Conservation (phyloP, 2,329 filamentous ascomycete species). For the Aureobasidium namibiae region DNA sequence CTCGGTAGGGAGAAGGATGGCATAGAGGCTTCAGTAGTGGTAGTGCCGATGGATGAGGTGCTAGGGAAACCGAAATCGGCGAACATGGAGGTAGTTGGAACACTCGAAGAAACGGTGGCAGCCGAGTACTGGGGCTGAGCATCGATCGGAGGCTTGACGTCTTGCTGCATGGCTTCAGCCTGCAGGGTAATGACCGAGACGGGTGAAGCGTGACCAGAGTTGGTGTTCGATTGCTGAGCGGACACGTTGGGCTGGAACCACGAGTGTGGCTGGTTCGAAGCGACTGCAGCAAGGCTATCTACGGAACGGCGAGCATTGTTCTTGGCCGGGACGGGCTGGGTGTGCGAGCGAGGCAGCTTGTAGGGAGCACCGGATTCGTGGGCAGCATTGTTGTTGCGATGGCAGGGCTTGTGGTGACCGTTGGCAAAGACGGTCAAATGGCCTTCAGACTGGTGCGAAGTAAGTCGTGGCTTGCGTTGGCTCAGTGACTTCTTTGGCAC, state of each 20-base stretch:
- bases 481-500: conserved; percentile 12
- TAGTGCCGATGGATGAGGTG: conserved; percentile 6
- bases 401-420: conserved; percentile 56
- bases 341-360: conserved; percentile 49
- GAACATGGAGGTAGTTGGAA: background rate
- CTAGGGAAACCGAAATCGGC: conserved; percentile 11
- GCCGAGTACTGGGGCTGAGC: background rate
- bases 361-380: conserved; percentile 57
- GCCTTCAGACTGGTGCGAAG: conserved; percentile 50
- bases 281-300: conserved; percentile 39
- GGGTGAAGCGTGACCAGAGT: conserved; percentile 12
- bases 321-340: conserved; percentile 36
- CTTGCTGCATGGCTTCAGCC: background rate
- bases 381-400: conserved; percentile 56
- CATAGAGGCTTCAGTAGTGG: conserved; percentile 3
- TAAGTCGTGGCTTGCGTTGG: conserved; percentile 46
- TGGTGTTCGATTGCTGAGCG: background rate
- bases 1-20: conserved; percentile 8
- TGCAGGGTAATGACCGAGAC: background rate
- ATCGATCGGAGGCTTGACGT: background rate
- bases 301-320: conserved; percentile 43
- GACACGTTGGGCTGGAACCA: background rate
- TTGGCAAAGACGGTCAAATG: conserved; percentile 54
- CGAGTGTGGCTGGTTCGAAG: background rate
- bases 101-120: background rate